Evolutionary conservation across 306 rosid genomes (phyloP).

Genomic region (Pterocarpus macrocarpus): DNA sequence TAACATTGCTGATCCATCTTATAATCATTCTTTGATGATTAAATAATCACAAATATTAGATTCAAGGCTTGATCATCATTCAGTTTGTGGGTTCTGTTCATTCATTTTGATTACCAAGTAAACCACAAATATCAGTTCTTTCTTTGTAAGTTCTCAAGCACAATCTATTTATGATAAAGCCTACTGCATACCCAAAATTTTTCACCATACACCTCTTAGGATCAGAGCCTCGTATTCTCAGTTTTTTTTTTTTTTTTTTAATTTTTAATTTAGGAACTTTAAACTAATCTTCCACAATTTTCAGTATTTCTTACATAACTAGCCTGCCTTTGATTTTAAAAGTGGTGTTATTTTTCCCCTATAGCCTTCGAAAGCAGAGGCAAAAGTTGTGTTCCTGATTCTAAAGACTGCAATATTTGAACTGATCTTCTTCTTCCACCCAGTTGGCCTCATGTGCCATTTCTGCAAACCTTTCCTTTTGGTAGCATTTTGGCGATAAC

Average conservation of each 20-base stretch:
- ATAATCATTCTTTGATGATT: background rate
- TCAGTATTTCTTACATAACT: background rate
- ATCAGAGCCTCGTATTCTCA: constrained; percentile 6
- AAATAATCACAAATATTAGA: background rate
- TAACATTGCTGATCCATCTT: background rate
- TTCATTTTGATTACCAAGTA: background rate
- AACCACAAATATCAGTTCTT: constrained; percentile 10
- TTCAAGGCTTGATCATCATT: background rate
- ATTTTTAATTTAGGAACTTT: background rate
- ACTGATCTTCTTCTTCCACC: constrained; percentile 24
- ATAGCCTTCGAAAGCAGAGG: constrained; percentile 10
- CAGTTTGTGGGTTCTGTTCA: constrained; percentile 9
- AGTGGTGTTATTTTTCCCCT: constrained; percentile 4
- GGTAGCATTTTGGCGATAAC: constrained; percentile 14
- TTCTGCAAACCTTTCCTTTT: constrained; percentile 27
- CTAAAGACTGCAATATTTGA: constrained; percentile 6
- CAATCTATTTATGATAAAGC: background rate
- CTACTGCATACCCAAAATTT: no score
- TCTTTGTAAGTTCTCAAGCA: background rate
- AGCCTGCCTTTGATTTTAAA: background rate
- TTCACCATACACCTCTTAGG: background rate
- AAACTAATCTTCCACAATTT: constrained; percentile 8
- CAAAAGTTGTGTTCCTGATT: constrained; percentile 2
- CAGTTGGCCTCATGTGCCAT: constrained; percentile 2
- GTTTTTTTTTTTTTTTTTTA: background rate